Percentiles rank a stretch among this genome's conserved stretches.
These are phyloP conservation scores for Ceratobasidium papillatum DNA, from an alignment of 1,284 basidiomycete genomes.

Conservation along the genomic window DNA sequence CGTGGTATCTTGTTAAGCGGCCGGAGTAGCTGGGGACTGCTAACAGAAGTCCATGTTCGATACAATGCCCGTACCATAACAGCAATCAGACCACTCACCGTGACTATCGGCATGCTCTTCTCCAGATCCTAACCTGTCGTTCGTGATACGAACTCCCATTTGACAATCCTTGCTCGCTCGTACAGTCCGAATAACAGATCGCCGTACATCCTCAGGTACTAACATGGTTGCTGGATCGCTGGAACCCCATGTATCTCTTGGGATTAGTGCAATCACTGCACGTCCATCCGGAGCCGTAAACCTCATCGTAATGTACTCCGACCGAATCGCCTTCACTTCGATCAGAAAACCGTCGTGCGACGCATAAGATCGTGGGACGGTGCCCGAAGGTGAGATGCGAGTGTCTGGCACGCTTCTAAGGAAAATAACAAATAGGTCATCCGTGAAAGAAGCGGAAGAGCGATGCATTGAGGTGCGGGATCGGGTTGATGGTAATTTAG, in stretches of 20 bases:
- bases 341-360: conserved; percentile 30
- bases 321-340: conserved; percentile 32
- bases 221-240: conserved; percentile 16
- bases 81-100: not conserved
- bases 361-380: conserved; percentile 26
- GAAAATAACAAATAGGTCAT: conserved; percentile 19
- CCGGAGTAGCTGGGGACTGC: not conserved
- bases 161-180: conserved; percentile 24
- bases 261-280: conserved; percentile 28
- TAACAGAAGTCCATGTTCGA: not conserved
- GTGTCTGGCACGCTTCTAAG: conserved; percentile 9
- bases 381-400: conserved; percentile 18
- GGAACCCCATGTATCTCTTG: conserved; percentile 31
- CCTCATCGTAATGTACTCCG: conserved; percentile 24
- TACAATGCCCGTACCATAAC: not conserved
- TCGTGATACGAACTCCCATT: conserved; percentile 33
- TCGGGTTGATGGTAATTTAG: conserved; percentile 10
- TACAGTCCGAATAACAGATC: conserved; percentile 23
- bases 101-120: conserved; percentile 14
- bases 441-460: conserved; percentile 24
- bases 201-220: conserved; percentile 17
- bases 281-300: conserved; percentile 24
- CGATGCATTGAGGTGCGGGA: conserved; percentile 11
- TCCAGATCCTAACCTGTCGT: not conserved
- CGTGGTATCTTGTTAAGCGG: conserved; percentile 8